A percentile compares a stretch with the other conserved stretches of the same genome.
phyloP scores from a whole-genome alignment of 352 stramenopile species.

The Albugo candida region DNA sequence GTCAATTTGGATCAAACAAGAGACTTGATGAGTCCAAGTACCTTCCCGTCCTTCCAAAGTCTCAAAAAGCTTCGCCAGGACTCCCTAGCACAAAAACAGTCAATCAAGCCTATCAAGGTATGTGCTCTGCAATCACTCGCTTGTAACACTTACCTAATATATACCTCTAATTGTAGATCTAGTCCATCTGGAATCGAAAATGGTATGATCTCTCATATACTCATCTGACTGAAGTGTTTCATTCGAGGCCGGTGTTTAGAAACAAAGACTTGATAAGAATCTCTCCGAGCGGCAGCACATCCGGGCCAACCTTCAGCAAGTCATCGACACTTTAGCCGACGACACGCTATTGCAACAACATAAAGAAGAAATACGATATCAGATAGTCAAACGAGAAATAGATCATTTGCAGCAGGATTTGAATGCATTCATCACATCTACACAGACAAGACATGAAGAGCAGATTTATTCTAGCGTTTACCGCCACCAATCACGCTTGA shows the following conservation, averaged over 20 bases:
- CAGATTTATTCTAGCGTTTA: conserved; percentile 52
- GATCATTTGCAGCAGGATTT: conserved; percentile 64
- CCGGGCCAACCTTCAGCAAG: conserved; percentile 23
- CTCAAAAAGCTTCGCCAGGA: too few relatives aligned
- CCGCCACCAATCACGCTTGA: conserved; percentile 41
- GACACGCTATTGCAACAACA: conserved; percentile 23
- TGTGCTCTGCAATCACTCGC: too few relatives aligned
- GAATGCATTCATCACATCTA: conserved; percentile 44
- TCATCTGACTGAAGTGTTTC: not conserved
- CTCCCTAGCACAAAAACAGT: too few relatives aligned
- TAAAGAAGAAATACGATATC: conserved; percentile 32
- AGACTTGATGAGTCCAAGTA: too few relatives aligned
- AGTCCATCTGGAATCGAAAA: too few relatives aligned
- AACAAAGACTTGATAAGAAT: conserved; percentile 13
- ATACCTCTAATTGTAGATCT: not conserved
- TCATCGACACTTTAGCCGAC: conserved; percentile 32
- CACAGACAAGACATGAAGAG: conserved; percentile 24
- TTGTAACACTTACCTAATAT: too few relatives aligned
- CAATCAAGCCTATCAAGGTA: too few relatives aligned
- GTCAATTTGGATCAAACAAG: not conserved
- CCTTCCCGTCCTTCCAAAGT: too few relatives aligned
- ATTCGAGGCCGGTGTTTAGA: conserved; percentile 4
- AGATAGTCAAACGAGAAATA: conserved; percentile 56
- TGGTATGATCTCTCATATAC: not conserved
- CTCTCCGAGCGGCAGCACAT: conserved; percentile 16